Conservation (phyloP, 192 early-diverging fungal genomes). For the Backusella circina region DNA sequence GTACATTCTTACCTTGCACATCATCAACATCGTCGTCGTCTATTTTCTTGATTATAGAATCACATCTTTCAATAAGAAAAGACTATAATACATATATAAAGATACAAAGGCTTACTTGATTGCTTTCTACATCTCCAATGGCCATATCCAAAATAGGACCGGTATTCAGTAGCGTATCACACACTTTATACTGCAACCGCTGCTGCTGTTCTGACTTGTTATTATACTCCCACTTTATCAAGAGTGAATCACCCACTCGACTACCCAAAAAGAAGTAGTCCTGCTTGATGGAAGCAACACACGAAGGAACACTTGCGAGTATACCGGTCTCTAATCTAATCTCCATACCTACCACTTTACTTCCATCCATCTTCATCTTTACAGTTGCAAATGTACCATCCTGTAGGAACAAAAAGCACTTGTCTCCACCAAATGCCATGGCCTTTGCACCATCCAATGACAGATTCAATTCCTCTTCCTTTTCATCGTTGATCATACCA, state of each 20-base stretch:
- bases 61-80: background rate
- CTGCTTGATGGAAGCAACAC: constrained; percentile 40
- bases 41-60: background rate
- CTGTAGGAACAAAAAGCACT: constrained; percentile 66
- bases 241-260: constrained; percentile 60
- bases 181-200: constrained; percentile 54
- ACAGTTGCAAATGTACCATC: constrained; percentile 73
- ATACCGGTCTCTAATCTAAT: constrained; percentile 29
- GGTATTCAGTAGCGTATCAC: constrained; percentile 73
- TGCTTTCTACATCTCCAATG: constrained; percentile 58
- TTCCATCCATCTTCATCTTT: constrained; percentile 71
- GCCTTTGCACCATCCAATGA: constrained; percentile 65
- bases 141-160: constrained; percentile 77
- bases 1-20: constrained; percentile 3
- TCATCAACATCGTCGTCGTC: background rate
- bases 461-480: constrained; percentile 58
- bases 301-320: constrained; percentile 47
- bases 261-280: constrained; percentile 73
- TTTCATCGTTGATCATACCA: constrained; percentile 33
- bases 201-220: background rate
- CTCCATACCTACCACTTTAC: constrained; percentile 72
- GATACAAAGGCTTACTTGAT: constrained; percentile 30
- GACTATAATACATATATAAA: background rate
- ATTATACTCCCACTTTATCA: constrained; percentile 58
- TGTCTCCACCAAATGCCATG: constrained; percentile 66